These are phyloP conservation scores for Saprolegnia parasitica DNA, from an alignment of 352 stramenopile species.

Conservation along the genomic window DNA sequence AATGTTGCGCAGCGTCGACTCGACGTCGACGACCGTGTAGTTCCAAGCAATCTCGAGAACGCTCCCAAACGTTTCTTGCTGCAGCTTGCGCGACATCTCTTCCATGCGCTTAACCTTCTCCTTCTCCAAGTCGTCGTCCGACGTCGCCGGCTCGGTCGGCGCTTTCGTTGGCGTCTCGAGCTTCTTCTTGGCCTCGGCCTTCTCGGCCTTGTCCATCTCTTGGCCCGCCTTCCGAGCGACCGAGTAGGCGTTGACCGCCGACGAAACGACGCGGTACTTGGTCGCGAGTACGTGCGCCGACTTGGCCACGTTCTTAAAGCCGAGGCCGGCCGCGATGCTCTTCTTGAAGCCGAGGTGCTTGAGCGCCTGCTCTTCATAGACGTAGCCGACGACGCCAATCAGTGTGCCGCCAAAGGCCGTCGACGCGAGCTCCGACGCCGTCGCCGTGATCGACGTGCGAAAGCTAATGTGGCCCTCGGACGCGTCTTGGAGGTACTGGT, in stretches of 20 bases:
- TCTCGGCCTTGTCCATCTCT: slow-evolving; percentile 32
- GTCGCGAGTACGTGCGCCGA: slow-evolving; percentile 30
- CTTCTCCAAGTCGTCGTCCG: slow-evolving; percentile 41
- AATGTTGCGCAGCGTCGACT: slow-evolving; percentile 45
- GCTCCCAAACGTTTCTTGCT: slow-evolving; percentile 37
- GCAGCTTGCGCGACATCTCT: slow-evolving; percentile 38
- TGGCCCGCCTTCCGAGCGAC: slow-evolving; percentile 27
- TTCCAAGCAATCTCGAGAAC: slow-evolving; percentile 58
- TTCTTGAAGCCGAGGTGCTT: slow-evolving; percentile 33
- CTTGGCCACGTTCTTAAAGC: slow-evolving; percentile 28
- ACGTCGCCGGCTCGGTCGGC: slow-evolving; percentile 29
- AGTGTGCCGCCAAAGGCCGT: slow-evolving; percentile 34
- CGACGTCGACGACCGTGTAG: slow-evolving; percentile 54
- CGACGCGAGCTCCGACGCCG: slow-evolving; percentile 31
- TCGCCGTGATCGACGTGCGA: slow-evolving; percentile 25
- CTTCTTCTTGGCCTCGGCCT: slow-evolving; percentile 26
- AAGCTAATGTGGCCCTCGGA: slow-evolving; percentile 30
- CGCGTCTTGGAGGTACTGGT: slow-evolving; percentile 24
- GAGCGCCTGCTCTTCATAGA: slow-evolving; percentile 34
- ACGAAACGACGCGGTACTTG: slow-evolving; percentile 30
- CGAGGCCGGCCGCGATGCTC: slow-evolving; percentile 26
- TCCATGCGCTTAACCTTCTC: slow-evolving; percentile 41
- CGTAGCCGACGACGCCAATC: slow-evolving; percentile 33
- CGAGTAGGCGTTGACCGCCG: slow-evolving; percentile 25
- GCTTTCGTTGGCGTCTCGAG: slow-evolving; percentile 30